Evolutionary conservation across 345 rosid genomes (phyloP).

Genomic region (Leavenworthia alabamica): DNA sequence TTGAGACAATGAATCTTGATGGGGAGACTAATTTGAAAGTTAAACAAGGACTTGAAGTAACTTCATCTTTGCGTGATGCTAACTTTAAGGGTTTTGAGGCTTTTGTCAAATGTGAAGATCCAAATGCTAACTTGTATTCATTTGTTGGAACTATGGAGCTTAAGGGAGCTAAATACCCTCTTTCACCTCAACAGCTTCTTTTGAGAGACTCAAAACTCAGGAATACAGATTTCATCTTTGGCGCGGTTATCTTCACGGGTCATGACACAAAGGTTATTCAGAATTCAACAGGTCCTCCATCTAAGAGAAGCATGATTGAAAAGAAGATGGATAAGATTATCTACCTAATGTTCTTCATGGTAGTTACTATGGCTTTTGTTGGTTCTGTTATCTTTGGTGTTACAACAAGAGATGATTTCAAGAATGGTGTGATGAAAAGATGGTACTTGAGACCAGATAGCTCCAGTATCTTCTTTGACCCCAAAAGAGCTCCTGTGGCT

Average conservation of each 20-base stretch:
- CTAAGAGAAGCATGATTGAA: slow-evolving; percentile 88
- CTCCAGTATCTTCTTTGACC: slow-evolving; percentile 54
- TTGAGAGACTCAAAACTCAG: slow-evolving; percentile 90
- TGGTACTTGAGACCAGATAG: slow-evolving; percentile 81
- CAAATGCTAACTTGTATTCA: slow-evolving; percentile 84
- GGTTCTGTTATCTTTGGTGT: slow-evolving; percentile 75
- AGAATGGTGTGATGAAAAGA: slow-evolving; percentile 56
- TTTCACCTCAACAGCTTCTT: slow-evolving; percentile 83
- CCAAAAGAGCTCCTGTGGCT: slow-evolving; percentile 43
- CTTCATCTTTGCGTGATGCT: slow-evolving; percentile 49
- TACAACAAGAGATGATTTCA: slow-evolving; percentile 48
- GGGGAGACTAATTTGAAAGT: slow-evolving; percentile 93
- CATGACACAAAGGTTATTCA: slow-evolving; percentile 91
- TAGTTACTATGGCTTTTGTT: slow-evolving; percentile 48
- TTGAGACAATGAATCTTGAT: slow-evolving; percentile 95
- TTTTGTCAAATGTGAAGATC: slow-evolving; percentile 77
- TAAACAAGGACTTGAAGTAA: slow-evolving; percentile 74
- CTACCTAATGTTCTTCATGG: slow-evolving; percentile 54
- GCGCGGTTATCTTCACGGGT: slow-evolving; percentile 84
- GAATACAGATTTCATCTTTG: slow-evolving; percentile 76
- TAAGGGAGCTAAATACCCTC: slow-evolving; percentile 54
- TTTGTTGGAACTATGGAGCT: slow-evolving; percentile 73
- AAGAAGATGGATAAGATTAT: slow-evolving; percentile 76
- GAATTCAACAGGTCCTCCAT: slow-evolving; percentile 82
- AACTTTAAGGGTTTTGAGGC: slow-evolving; percentile 55